Evolutionary conservation across 352 stramenopile genomes (phyloP), one percentile per base, ranked within the genome.

Genomic region (Phytophthora cactorum): DNA sequence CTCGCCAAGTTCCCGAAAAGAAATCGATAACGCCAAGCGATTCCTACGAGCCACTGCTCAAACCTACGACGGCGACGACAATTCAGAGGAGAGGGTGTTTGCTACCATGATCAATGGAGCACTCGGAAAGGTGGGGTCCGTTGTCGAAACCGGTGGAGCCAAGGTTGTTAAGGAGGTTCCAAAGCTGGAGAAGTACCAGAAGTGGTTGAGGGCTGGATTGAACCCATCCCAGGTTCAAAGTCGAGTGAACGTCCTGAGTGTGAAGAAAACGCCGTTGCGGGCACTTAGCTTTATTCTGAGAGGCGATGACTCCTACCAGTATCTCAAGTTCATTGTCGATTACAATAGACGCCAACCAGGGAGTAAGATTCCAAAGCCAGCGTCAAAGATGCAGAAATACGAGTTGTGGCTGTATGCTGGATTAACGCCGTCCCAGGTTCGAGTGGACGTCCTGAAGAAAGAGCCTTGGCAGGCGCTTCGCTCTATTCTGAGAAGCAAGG

Each of bases 51-150:
- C 10, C 10, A 43, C 10, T 3, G 36, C 12, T 43, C 36, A 43
- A n/a, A n/a, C 11, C 3, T 17, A 43, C 36, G 12, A n/a, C 12
- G 10, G 2, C 10, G 36, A 4, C 12, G 36, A n/a, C 4, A 12
- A n/a, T 43, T n/a, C 36, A 43, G 36, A 43, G 51, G 59, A 67
- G 4, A 59, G 43, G 36, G 45, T 67, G 59, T 53, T 66, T n/a
- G 28, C 32, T 34, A 22, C 38, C 32, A 39, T 39, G 34, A 39
- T 45, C 39, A 22, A 45, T 22, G 12, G n/a, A 2, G 8, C 22
- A 4, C 10, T 45, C 11, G 15, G 39, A 45, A 45, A 45, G 39
- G 39, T 25, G 8, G 39, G 39, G 39, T 45, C 39, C 8, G 39
- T 45, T 45, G 14, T 39, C 34, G 34, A 39, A 12, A 39, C 34